Evolutionary conservation across 2,329 filamentous ascomycete genomes (phyloP).

Genomic region (Septoria linicola): DNA sequence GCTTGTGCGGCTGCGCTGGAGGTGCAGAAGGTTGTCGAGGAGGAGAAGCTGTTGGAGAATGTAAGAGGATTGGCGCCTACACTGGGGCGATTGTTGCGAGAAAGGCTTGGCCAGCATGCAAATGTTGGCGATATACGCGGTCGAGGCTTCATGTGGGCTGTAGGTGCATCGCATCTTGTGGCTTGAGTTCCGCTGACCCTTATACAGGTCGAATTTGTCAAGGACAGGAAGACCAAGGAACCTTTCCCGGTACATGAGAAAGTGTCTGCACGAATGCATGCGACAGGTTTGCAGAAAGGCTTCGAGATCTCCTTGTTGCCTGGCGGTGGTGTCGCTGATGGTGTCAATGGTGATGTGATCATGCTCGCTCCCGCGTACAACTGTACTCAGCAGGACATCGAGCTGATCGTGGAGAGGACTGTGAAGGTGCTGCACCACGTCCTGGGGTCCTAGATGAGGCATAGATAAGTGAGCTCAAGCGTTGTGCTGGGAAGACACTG

Average conservation of each 20-base stretch:
- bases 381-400: constrained; percentile 55
- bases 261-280: constrained; percentile 50
- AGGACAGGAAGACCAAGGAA: constrained; percentile 51
- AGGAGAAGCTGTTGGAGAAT: constrained; percentile 58
- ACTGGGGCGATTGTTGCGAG: constrained; percentile 46
- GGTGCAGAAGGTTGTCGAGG: constrained; percentile 57
- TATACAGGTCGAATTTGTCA: constrained; percentile 56
- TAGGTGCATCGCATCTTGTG: constrained; percentile 7
- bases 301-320: constrained; percentile 60
- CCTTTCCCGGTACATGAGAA: constrained; percentile 49
- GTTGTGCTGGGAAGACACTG: too few relatives aligned
- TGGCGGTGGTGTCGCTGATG: constrained; percentile 59
- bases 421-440: constrained; percentile 52
- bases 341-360: constrained; percentile 57
- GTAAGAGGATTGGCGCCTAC: constrained; percentile 51
- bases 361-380: constrained; percentile 68
- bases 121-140: constrained; percentile 62
- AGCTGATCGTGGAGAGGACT: constrained; percentile 53
- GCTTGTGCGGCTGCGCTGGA: constrained; percentile 62
- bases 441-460: constrained; percentile 25
- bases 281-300: constrained; percentile 35
- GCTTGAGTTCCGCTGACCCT: neutral
- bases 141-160: constrained; percentile 53
- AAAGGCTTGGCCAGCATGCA: constrained; percentile 43
- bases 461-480: too few relatives aligned